These are phyloP conservation scores for Monosporascus sp. DNA, from an alignment of 2,329 filamentous ascomycete genomes.

Conservation along the genomic window DNA sequence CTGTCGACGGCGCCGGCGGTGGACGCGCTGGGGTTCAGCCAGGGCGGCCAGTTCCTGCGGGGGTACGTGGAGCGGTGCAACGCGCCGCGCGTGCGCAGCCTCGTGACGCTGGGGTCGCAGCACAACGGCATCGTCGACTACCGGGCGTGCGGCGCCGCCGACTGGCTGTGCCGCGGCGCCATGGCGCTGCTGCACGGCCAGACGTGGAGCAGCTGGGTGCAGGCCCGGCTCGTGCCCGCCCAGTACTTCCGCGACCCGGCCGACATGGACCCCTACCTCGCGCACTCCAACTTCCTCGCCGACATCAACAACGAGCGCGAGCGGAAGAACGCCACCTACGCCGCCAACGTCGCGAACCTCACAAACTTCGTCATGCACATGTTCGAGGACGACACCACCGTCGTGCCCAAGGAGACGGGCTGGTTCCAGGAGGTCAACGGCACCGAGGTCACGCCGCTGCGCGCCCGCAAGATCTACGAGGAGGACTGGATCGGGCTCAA, in stretches of 20 bases:
- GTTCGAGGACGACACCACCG: constrained; percentile 80
- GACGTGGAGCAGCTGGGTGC: constrained; percentile 74
- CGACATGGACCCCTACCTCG: constrained; percentile 68
- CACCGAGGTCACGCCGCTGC: constrained; percentile 61
- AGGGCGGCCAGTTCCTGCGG: constrained; percentile 94
- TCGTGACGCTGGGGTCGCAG: constrained; percentile 85
- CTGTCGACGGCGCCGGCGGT: constrained; percentile 76
- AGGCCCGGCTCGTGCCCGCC: constrained; percentile 77
- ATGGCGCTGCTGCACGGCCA: constrained; percentile 73
- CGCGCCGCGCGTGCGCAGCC: constrained; percentile 63
- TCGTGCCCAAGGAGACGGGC: constrained; percentile 81
- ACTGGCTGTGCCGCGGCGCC: constrained; percentile 77
- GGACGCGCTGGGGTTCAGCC: constrained; percentile 90
- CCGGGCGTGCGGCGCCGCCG: constrained; percentile 61
- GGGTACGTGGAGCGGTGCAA: constrained; percentile 88
- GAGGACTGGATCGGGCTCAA: constrained; percentile 93
- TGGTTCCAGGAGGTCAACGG: constrained; percentile 88
- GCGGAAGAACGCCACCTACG: constrained; percentile 70
- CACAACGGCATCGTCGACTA: constrained; percentile 90
- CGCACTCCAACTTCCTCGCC: constrained; percentile 79
- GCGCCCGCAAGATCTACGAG: constrained; percentile 67
- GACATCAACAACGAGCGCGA: constrained; percentile 92
- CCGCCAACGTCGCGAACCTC: constrained; percentile 60
- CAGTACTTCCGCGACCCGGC: constrained; percentile 83
- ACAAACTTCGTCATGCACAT: constrained; percentile 83